phyloP scores from a whole-genome alignment of 2,329 filamentous ascomycete species.

The Leptographium wingfieldii region DNA sequence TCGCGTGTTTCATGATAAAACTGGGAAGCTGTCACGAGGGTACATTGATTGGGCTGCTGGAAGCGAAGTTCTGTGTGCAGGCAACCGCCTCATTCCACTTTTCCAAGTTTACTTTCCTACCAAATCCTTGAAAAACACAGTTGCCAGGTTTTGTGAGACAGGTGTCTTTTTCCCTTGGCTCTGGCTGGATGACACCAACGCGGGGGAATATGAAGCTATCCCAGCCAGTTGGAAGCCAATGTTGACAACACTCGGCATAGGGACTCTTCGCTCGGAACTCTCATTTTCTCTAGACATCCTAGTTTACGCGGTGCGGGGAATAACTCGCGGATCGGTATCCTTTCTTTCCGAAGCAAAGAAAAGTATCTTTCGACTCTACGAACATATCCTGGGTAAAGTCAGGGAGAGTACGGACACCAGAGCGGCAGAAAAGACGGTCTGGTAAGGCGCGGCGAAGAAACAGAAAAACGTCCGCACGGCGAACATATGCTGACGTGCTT shows the following conservation, averaged over 20 bases:
- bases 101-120: slow-evolving; percentile 6
- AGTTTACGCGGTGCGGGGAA: not conserved
- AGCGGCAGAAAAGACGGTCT: not conserved
- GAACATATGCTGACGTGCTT: not conserved
- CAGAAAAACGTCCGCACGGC: not conserved
- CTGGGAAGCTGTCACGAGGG: not conserved
- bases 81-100: not conserved
- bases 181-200: slow-evolving; percentile 1
- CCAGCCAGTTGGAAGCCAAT: slow-evolving; percentile 5
- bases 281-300: not conserved
- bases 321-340: not conserved
- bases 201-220: not conserved
- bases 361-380: not conserved
- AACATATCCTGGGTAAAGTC: not conserved
- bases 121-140: not conserved
- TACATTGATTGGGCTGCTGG: not conserved
- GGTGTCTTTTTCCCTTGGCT: slow-evolving; percentile 13
- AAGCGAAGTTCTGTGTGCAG: not conserved
- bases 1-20: not conserved
- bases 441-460: not conserved
- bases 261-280: not conserved
- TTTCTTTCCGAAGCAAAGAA: not conserved
- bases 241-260: not conserved
- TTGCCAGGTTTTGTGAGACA: slow-evolving; percentile 7
- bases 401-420: not conserved